phyloP scores from a whole-genome alignment of 352 stramenopile species.

The Globisporangium carolinianum region DNA sequence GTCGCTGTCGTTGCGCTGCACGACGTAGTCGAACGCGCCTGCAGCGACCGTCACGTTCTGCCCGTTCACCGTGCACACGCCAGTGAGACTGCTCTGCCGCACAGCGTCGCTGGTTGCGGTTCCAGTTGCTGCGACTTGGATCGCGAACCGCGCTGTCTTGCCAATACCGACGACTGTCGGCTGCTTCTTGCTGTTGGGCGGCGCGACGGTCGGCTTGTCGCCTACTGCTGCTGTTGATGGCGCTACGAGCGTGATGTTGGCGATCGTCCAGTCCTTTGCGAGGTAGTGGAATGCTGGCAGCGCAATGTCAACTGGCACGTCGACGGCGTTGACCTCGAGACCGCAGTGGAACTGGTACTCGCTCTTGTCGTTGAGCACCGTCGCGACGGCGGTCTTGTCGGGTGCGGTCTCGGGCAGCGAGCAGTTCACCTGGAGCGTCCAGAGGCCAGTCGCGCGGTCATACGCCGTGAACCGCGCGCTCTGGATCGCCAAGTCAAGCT shows the following conservation, averaged over 20 bases:
- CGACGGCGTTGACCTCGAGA: slow-evolving; percentile 9
- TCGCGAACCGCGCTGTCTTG: slow-evolving; percentile 6
- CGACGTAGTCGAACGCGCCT: slow-evolving; percentile 28
- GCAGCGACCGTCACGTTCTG: slow-evolving; percentile 20
- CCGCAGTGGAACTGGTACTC: slow-evolving; percentile 13
- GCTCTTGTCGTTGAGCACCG: slow-evolving; percentile 6
- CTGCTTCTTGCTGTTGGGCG: background rate
- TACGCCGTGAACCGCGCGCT: slow-evolving; percentile 13
- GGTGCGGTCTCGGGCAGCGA: slow-evolving; percentile 10
- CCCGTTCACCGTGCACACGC: slow-evolving; percentile 26
- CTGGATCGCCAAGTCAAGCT: slow-evolving; percentile 10
- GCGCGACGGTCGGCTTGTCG: slow-evolving; percentile 11
- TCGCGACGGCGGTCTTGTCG: slow-evolving; percentile 4
- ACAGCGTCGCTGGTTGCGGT: slow-evolving; percentile 1
- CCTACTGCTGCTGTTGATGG: background rate
- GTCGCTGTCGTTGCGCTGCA: slow-evolving; percentile 41
- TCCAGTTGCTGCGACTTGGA: slow-evolving; percentile 10
- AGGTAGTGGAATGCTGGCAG: slow-evolving; percentile 15
- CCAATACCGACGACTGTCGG: slow-evolving; percentile 8
- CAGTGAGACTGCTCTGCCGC: slow-evolving; percentile 15
- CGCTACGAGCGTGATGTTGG: slow-evolving; percentile 11
- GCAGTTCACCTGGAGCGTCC: slow-evolving; percentile 17
- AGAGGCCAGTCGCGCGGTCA: slow-evolving; percentile 8
- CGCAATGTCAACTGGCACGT: slow-evolving; percentile 12
- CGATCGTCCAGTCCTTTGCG: slow-evolving; percentile 13